Conservation (phyloP, 2,329 filamentous ascomycete species). For the Aureobasidium sp. region DNA sequence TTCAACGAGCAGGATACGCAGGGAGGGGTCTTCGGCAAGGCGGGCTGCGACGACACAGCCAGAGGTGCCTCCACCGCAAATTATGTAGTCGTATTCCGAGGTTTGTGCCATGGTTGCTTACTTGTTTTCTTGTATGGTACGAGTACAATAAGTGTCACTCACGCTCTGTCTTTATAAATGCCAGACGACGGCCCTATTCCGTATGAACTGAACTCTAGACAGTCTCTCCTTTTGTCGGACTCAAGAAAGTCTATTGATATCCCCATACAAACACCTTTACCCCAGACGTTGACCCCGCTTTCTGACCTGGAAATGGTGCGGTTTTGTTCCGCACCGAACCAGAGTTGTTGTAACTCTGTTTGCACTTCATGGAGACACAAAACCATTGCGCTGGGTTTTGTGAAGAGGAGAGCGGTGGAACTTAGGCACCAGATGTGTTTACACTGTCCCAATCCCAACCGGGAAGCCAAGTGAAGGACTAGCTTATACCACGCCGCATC, state of each 20-base stretch:
- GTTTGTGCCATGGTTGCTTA: neutral
- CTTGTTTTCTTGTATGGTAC: too few species aligned
- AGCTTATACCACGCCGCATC: too few species aligned
- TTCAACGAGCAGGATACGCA: constrained; percentile 19
- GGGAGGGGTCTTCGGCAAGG: constrained; percentile 15
- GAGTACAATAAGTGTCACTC: too few species aligned
- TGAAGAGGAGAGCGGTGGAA: too few species aligned
- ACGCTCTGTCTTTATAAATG: neutral
- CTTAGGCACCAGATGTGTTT: too few species aligned
- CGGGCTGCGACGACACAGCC: constrained; percentile 13
- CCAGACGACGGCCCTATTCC: neutral
- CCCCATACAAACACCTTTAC: neutral
- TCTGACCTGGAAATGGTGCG: neutral
- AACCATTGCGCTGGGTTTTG: too few species aligned
- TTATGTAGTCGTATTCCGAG: neutral
- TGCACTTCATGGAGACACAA: too few species aligned
- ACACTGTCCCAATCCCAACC: too few species aligned
- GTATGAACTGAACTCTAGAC: neutral
- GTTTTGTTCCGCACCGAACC: neutral
- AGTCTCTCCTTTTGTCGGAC: neutral
- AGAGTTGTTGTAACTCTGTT: too few species aligned
- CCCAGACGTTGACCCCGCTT: neutral
- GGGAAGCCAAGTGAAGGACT: too few species aligned
- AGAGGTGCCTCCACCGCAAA: neutral
- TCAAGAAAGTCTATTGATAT: neutral